Percentiles rank a stretch among this genome's conserved stretches.
phyloP scores from a whole-genome alignment of 2,329 filamentous ascomycete species.

The Periglandula ipomoeae region DNA sequence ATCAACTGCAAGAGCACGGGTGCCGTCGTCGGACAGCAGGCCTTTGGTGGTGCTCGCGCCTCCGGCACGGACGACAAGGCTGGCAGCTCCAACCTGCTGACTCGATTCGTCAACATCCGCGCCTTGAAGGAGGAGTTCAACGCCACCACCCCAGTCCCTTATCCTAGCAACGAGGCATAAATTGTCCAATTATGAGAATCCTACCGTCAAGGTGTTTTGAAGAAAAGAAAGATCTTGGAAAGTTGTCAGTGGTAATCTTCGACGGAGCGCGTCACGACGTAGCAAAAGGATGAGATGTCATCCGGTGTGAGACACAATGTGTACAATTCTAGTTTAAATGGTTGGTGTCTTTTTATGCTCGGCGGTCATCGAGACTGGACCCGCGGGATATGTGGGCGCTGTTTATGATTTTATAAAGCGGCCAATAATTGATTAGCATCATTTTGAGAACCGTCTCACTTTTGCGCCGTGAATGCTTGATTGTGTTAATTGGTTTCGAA shows the following conservation, averaged over 20 bases:
- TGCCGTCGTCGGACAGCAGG: conserved; percentile 64
- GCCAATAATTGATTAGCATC: not conserved
- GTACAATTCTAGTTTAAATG: not conserved
- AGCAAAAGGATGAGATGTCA: no score
- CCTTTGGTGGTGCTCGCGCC: conserved; percentile 59
- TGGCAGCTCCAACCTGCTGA: conserved; percentile 53
- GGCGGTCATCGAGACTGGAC: not conserved
- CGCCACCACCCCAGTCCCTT: conserved; percentile 51
- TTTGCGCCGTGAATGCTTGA: no score
- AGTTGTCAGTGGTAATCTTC: not conserved
- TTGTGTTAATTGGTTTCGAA: no score
- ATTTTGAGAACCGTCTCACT: no score
- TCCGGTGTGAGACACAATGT: not conserved
- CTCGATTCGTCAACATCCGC: conserved; percentile 56
- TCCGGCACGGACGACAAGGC: conserved; percentile 69
- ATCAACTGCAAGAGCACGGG: conserved; percentile 76
- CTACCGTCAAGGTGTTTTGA: not conserved
- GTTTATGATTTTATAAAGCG: not conserved
- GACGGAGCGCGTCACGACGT: not conserved
- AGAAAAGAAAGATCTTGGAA: not conserved
- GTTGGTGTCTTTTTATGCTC: not conserved
- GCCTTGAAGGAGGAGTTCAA: conserved; percentile 70
- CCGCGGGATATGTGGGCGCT: not conserved
- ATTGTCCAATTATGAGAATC: not conserved
- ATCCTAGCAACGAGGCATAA: conserved; percentile 62